phyloP scores from a whole-genome alignment of 352 stramenopile species.

The Phytophthora uliginosa region DNA sequence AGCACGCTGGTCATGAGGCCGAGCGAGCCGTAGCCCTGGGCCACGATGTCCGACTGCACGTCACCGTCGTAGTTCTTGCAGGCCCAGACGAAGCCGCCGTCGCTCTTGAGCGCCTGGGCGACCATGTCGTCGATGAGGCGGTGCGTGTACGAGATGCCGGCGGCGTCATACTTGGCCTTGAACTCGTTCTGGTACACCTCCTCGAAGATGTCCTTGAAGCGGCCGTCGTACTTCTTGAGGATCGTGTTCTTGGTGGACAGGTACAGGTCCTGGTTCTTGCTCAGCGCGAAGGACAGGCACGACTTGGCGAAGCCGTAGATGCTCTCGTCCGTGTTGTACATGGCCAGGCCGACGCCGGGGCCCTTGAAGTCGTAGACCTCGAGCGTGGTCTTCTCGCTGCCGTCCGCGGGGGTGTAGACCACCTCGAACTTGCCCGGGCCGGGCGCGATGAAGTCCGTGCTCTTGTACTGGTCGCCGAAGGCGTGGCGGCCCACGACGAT shows the following conservation, averaged over 20 bases:
- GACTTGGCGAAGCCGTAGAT: slow-evolving; percentile 82
- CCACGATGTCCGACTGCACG: slow-evolving; percentile 92
- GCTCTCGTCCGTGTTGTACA: slow-evolving; percentile 90
- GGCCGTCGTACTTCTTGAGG: slow-evolving; percentile 82
- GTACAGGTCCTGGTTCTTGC: slow-evolving; percentile 73
- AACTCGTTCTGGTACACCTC: slow-evolving; percentile 85
- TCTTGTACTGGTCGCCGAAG: slow-evolving; percentile 87
- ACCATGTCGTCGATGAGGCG: slow-evolving; percentile 90
- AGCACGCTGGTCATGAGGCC: slow-evolving; percentile 91
- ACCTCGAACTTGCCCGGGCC: slow-evolving; percentile 83
- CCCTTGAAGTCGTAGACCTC: slow-evolving; percentile 80
- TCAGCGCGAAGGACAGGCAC: slow-evolving; percentile 76
- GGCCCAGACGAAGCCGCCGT: slow-evolving; percentile 90
- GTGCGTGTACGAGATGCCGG: slow-evolving; percentile 84
- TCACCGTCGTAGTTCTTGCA: slow-evolving; percentile 95
- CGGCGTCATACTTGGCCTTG: slow-evolving; percentile 77
- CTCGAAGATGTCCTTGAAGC: slow-evolving; percentile 88
- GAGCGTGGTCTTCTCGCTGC: slow-evolving; percentile 50
- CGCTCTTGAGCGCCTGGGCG: slow-evolving; percentile 80
- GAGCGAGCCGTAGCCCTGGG: slow-evolving; percentile 90
- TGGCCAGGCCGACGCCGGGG: slow-evolving; percentile 72
- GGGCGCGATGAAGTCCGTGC: slow-evolving; percentile 75
- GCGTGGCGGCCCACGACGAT: slow-evolving; percentile 85
- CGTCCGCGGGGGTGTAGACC: slow-evolving; percentile 70
- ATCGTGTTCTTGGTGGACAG: slow-evolving; percentile 90